Percentiles rank a stretch among this genome's conserved stretches.
phyloP scores from a whole-genome alignment of 2,329 filamentous ascomycete genomes.

The Nemania sp. region DNA sequence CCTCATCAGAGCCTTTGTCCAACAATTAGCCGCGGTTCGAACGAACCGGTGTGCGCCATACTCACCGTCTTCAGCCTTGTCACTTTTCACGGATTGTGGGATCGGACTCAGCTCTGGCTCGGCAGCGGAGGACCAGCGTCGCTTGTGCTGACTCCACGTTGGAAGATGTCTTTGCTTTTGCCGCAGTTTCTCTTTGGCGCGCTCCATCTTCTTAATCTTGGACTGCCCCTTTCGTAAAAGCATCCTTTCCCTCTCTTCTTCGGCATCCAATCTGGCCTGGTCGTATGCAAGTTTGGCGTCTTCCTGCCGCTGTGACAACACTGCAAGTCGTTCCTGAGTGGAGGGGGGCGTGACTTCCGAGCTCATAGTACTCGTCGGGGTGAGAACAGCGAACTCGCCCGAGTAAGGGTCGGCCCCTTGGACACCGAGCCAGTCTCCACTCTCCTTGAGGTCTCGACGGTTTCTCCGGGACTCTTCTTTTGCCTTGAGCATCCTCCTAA shows the following conservation, averaged over 20 bases:
- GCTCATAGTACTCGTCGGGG: constrained; percentile 50
- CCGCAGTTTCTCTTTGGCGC: constrained; percentile 46
- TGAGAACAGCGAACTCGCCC: constrained; percentile 56
- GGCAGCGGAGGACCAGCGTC: constrained; percentile 57
- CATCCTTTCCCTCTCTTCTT: constrained; percentile 51
- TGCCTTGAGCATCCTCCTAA: constrained; percentile 29
- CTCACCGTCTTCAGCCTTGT: constrained; percentile 31
- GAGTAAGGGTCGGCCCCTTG: constrained; percentile 63
- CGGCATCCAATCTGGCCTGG: constrained; percentile 41
- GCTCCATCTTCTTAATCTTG: constrained; percentile 50
- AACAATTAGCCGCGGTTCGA: constrained; percentile 4
- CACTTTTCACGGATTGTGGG: constrained; percentile 46
- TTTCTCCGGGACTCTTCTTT: constrained; percentile 45
- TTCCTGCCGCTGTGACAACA: constrained; percentile 42
- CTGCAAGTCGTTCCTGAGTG: constrained; percentile 40
- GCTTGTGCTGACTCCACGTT: constrained; percentile 51
- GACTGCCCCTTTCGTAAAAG: constrained; percentile 45
- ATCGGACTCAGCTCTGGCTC: constrained; percentile 57
- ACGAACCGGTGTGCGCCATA: not conserved
- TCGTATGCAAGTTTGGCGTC: constrained; percentile 44
- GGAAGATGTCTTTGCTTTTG: constrained; percentile 41
- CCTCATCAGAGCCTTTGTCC: constrained; percentile 24
- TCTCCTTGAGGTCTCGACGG: constrained; percentile 55
- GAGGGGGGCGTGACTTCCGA: constrained; percentile 45
- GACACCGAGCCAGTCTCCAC: constrained; percentile 63